A percentile compares a stretch with the other conserved stretches of the same genome.
Evolutionary conservation across 2,329 filamentous ascomycete genomes (phyloP).

Genomic region (Cordyceps cicadae): DNA sequence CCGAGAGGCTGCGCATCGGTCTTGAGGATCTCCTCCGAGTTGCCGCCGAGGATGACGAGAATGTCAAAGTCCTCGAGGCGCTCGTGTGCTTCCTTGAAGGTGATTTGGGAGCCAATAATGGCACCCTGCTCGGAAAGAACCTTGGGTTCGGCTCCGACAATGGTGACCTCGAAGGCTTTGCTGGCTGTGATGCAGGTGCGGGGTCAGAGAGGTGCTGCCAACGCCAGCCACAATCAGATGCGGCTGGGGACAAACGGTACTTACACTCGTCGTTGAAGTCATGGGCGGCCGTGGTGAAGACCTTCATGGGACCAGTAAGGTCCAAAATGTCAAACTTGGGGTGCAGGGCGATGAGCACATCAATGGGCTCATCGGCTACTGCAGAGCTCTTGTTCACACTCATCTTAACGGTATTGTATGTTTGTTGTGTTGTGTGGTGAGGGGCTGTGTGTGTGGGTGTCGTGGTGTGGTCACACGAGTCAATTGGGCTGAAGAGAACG

Average conservation of each 20-base stretch:
- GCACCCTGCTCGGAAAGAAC: slow-evolving; percentile 55
- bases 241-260: slow-evolving; percentile 18
- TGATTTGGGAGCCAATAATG: slow-evolving; percentile 64
- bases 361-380: slow-evolving; percentile 50
- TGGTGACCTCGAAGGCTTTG: slow-evolving; percentile 51
- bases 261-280: slow-evolving; percentile 45
- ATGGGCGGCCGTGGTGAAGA: slow-evolving; percentile 42
- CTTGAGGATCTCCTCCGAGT: slow-evolving; percentile 55
- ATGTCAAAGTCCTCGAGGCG: slow-evolving; percentile 69
- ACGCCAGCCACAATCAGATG: not conserved
- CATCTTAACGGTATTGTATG: slow-evolving; percentile 40
- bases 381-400: slow-evolving; percentile 49
- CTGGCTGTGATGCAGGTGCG: slow-evolving; percentile 30
- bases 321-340: slow-evolving; percentile 52
- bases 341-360: slow-evolving; percentile 53
- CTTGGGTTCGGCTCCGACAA: slow-evolving; percentile 45
- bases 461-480: slow-evolving; percentile 2
- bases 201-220: slow-evolving; percentile 3
- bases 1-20: slow-evolving; percentile 59
- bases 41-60: slow-evolving; percentile 68
- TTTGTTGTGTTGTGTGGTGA: slow-evolving; percentile 3
- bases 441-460: not conserved
- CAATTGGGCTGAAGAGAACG: slow-evolving; percentile 9
- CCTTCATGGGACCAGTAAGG: slow-evolving; percentile 48
- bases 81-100: slow-evolving; percentile 70